Base-by-base conservation (phyloP, 2,329 filamentous ascomycete species). In the Phaeosphaeriaceae sp. region DNA sequence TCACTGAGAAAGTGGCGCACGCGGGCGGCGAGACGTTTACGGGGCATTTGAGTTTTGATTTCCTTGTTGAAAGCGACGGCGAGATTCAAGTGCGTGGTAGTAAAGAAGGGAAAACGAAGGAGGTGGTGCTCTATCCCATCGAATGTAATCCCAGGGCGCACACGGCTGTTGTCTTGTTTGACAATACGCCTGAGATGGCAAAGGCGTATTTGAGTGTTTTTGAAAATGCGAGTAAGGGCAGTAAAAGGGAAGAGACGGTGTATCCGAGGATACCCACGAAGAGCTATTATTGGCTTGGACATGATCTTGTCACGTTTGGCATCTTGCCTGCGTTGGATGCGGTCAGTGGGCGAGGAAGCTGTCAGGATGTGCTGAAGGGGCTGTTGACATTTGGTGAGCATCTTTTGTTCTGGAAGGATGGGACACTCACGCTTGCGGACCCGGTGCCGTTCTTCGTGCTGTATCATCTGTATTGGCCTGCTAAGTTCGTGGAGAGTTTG, bases 1-100 rank as follows among this genome's bases (percentile, higher is more conserved):
- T 92, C 66, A 92, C 90, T 1, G 72, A 83, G 54, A 55, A 42
- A 22, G 53, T 50, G 78, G 75, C 11, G 87, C 89, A 72, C 2
- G 81, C 80, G 46, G 79, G 83, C 22, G 83, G 84, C 1, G 53
- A 74, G 15, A 67, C 71, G 2, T 79, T 91, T 68, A 92, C 89
- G 0, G 91, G 91, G 0, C 91, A 93, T 70, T 73, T 93, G 31
- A 89, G 85, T 19, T 89, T 93, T 53, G 88, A 91, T 71, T 89
- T 93, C 61, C 78, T 92, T 63, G 84, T 90, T 2, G 82, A 86
- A 48, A 53, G 67, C 25, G 57, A 65, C 20, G 33, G 24, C 1
- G 78, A 83, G 25, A 27, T 5, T 4, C 25, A 27, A 27, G 25
- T 27, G 25, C 25, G 9, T 27, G 25, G 9, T 46, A 73, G 81